Percentiles rank a stretch among this genome's conserved stretches.
phyloP scores from a whole-genome alignment of 164 flowering plant species.

The Vitis cinerea region DNA sequence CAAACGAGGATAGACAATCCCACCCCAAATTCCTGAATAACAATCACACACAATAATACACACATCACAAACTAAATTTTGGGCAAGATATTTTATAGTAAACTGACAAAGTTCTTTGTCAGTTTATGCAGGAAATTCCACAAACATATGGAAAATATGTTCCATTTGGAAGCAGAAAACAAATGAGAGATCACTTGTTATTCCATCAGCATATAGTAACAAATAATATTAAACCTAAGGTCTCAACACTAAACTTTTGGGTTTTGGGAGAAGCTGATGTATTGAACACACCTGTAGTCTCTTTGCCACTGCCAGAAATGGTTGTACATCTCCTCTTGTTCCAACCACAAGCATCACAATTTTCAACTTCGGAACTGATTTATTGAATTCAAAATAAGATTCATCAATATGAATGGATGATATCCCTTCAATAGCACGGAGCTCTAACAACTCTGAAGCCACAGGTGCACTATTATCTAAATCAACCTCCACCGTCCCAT shows the following conservation, averaged over 20 bases:
- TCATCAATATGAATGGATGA: slow-evolving; percentile 25
- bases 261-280: not conserved
- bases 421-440: slow-evolving; percentile 43
- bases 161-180: not conserved
- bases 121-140: not conserved
- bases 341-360: slow-evolving; percentile 92
- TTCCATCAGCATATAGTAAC: not conserved
- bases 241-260: not conserved
- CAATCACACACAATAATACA: not conserved
- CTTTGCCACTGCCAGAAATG: slow-evolving; percentile 85
- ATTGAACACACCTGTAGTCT: slow-evolving; percentile 70
- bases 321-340: slow-evolving; percentile 96
- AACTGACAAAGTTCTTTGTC: not conserved
- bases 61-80: not conserved
- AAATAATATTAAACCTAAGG: not conserved
- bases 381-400: slow-evolving; percentile 27
- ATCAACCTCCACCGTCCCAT: slow-evolving; percentile 90
- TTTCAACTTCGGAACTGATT: slow-evolving; percentile 68
- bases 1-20: not conserved
- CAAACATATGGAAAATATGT: not conserved
- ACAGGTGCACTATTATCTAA: slow-evolving; percentile 53
- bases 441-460: slow-evolving; percentile 73
- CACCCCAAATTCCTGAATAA: no score
- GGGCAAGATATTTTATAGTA: not conserved
- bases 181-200: not conserved